Conservation (phyloP, 495 filamentous ascomycete genomes). For the Penicillium flavigenum region DNA sequence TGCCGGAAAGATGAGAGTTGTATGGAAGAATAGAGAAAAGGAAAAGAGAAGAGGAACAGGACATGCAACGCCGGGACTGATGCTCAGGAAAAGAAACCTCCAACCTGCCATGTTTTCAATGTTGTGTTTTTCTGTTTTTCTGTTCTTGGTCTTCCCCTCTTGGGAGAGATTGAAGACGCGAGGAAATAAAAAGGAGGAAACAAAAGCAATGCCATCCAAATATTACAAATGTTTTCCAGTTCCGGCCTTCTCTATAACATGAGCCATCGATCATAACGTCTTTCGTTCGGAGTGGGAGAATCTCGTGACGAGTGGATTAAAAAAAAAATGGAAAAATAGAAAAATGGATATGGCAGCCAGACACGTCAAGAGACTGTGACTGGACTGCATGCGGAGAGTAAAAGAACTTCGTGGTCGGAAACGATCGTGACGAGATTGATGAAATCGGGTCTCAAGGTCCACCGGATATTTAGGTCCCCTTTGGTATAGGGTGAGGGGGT, state of each 20-base stretch:
- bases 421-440: constrained; percentile 26
- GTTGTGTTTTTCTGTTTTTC: constrained; percentile 3
- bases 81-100: constrained; percentile 24
- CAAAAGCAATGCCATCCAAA: constrained; percentile 26
- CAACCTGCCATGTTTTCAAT: constrained; percentile 18
- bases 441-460: constrained; percentile 16
- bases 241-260: constrained; percentile 48
- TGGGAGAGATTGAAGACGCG: constrained; percentile 9
- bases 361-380: neutral
- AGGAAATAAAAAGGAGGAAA: constrained; percentile 19
- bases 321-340: constrained; percentile 16
- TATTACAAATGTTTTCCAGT: constrained; percentile 33
- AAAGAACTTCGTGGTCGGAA: constrained; percentile 23
- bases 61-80: constrained; percentile 31
- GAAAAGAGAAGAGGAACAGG: constrained; percentile 13
- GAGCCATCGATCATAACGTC: constrained; percentile 50
- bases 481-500: neutral
- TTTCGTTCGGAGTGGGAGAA: constrained; percentile 35
- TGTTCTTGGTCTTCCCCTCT: constrained; percentile 1
- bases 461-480: constrained; percentile 4
- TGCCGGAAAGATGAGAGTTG: constrained; percentile 4
- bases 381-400: constrained; percentile 26
- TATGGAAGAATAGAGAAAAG: constrained; percentile 15
- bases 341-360: constrained; percentile 17
- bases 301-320: constrained; percentile 38